Conservation (phyloP, 495 filamentous ascomycete species). For the Hyaloscypha hepaticicola region DNA sequence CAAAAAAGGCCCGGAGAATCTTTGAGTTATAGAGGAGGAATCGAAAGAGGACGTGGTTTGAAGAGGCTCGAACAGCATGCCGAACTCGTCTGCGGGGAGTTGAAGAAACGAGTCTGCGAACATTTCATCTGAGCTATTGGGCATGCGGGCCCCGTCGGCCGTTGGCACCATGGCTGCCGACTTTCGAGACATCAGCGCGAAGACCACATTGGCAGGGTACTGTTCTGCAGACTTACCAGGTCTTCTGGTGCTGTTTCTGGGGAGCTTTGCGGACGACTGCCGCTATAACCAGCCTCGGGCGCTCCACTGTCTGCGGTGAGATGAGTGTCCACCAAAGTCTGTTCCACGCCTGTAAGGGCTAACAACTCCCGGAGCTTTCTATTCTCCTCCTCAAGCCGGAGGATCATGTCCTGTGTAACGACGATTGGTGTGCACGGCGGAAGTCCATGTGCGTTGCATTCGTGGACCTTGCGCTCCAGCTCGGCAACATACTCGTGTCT, state of each 20-base stretch:
- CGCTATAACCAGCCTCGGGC: background rate
- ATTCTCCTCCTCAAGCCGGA: conserved; percentile 14
- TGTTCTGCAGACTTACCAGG: background rate
- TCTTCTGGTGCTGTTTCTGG: background rate
- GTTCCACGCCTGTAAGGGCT: background rate
- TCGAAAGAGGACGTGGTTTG: background rate
- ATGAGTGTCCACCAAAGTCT: background rate
- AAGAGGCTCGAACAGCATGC: background rate
- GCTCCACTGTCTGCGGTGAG: conserved; percentile 1
- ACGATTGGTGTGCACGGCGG: background rate
- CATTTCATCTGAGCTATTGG: background rate
- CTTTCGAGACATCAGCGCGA: background rate
- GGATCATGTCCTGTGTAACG: background rate
- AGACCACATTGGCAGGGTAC: background rate
- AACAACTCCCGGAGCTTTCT: conserved; percentile 6
- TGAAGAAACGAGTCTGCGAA: background rate
- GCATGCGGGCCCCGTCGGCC: background rate
- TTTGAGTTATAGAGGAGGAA: background rate
- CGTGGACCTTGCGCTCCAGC: conserved; percentile 8
- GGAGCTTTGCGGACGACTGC: background rate
- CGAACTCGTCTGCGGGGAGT: background rate
- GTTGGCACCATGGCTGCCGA: background rate
- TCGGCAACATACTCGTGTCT: conserved; percentile 16
- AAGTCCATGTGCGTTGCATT: conserved; percentile 9
- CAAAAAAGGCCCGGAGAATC: background rate